Conservation (phyloP, 2,329 filamentous ascomycete genomes). For the Gyromitra esculenta region DNA sequence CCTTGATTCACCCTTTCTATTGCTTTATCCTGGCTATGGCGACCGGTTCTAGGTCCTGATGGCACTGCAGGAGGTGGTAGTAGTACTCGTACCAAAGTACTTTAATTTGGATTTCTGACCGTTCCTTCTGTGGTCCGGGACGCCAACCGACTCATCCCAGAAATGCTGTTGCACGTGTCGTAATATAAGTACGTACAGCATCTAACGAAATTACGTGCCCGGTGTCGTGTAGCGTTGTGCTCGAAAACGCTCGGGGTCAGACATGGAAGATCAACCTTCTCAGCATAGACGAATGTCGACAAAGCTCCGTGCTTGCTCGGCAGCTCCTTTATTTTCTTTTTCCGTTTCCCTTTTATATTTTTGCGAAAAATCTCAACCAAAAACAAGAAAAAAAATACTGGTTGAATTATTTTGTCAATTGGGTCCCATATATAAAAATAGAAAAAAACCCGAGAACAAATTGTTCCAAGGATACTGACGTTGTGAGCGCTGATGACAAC, state of each 20-base stretch:
- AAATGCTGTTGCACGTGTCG: slow-evolving; percentile 39
- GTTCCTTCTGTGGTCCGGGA: slow-evolving; percentile 22
- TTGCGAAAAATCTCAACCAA: slow-evolving; percentile 10
- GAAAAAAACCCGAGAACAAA: slow-evolving; percentile 17
- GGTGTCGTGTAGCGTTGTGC: slow-evolving; percentile 46
- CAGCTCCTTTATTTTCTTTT: slow-evolving; percentile 24
- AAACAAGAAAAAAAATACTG: slow-evolving; percentile 5
- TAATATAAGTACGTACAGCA: slow-evolving; percentile 45
- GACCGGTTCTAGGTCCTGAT: slow-evolving; percentile 20
- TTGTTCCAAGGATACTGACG: slow-evolving; percentile 27
- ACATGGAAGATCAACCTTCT: slow-evolving; percentile 42
- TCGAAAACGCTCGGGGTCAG: slow-evolving; percentile 42
- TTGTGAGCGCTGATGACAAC: slow-evolving; percentile 32
- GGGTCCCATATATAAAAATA: slow-evolving; percentile 4
- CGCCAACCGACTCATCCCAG: slow-evolving; percentile 22
- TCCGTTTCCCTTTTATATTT: slow-evolving; percentile 14
- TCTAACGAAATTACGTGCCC: slow-evolving; percentile 45
- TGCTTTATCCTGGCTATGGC: slow-evolving; percentile 14
- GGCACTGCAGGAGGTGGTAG: slow-evolving; percentile 12
- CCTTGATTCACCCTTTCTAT: slow-evolving; percentile 1
- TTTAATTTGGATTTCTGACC: slow-evolving; percentile 25
- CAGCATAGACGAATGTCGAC: slow-evolving; percentile 44
- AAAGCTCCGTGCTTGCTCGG: slow-evolving; percentile 45
- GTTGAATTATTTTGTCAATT: slow-evolving; percentile 20
- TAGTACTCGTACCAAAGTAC: slow-evolving; percentile 24